Conservation (phyloP, 768 basidiomycete genomes). For the Tulasnella sp. region DNA sequence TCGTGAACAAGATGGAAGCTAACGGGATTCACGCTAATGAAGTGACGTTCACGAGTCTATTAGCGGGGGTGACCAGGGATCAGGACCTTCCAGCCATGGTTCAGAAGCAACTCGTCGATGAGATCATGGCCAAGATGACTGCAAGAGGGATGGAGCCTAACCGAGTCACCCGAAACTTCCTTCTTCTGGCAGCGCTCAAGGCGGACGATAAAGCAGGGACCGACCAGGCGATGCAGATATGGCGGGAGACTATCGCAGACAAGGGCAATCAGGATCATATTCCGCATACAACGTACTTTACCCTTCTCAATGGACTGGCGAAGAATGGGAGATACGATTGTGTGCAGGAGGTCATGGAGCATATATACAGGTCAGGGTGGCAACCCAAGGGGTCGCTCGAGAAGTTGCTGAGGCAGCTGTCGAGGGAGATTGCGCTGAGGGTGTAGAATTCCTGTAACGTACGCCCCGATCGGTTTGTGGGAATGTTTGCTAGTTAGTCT, state of each 20-base stretch:
- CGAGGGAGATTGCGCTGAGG: slow-evolving; percentile 5
- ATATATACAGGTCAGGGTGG: background rate
- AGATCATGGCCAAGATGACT: slow-evolving; percentile 54
- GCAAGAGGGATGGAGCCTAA: slow-evolving; percentile 46
- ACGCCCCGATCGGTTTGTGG: too few species aligned
- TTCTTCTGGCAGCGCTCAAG: slow-evolving; percentile 60
- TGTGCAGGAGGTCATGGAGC: slow-evolving; percentile 13
- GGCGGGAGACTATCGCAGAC: slow-evolving; percentile 47
- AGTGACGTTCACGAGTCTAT: slow-evolving; percentile 75
- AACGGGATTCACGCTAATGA: slow-evolving; percentile 52
- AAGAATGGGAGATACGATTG: background rate
- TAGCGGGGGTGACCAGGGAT: slow-evolving; percentile 62
- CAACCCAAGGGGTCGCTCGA: slow-evolving; percentile 8
- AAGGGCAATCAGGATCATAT: slow-evolving; percentile 29
- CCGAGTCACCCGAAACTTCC: slow-evolving; percentile 64
- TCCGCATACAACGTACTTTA: slow-evolving; percentile 6
- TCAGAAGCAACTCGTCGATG: slow-evolving; percentile 32
- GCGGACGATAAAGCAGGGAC: slow-evolving; percentile 45
- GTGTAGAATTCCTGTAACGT: too few species aligned
- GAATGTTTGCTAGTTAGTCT: too few species aligned
- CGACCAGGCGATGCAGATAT: slow-evolving; percentile 48
- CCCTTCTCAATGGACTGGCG: background rate
- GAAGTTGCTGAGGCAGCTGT: slow-evolving; percentile 3
- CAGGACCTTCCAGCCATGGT: slow-evolving; percentile 39
- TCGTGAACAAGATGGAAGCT: slow-evolving; percentile 69